Conservation (phyloP, 106 monocot species). For the Dendrobium chrysotoxum region DNA sequence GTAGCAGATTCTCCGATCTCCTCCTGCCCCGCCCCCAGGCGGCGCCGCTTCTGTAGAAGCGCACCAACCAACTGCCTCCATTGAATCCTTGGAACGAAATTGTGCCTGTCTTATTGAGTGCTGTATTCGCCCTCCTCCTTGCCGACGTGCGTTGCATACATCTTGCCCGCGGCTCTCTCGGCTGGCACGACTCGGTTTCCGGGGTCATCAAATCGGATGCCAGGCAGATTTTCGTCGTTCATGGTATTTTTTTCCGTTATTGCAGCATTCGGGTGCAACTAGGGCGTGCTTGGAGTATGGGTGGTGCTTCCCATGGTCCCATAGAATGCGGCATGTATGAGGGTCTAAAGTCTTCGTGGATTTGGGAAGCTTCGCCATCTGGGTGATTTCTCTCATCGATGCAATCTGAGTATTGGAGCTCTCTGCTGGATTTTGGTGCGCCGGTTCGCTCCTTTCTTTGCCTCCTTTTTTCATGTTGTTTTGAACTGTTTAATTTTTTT, state of each 20-base stretch:
- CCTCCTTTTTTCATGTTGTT: background rate
- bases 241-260: background rate
- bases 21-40: background rate
- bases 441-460: background rate
- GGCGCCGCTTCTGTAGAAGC: background rate
- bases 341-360: background rate
- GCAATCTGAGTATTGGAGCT: constrained; percentile 5
- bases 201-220: background rate
- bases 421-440: background rate
- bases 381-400: background rate
- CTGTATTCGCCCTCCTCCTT: background rate
- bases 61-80: background rate
- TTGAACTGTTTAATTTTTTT: background rate
- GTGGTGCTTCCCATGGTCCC: background rate
- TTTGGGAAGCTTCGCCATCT: background rate
- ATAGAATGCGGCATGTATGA: constrained; percentile 3
- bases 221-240: background rate
- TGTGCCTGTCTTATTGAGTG: background rate
- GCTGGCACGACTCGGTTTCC: background rate
- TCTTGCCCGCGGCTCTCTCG: background rate
- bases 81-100: background rate
- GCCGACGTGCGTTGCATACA: background rate
- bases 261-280: background rate
- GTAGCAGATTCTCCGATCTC: background rate
- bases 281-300: constrained; percentile 6